Evolutionary conservation across 768 basidiomycete genomes (phyloP).

Genomic region (Crepidotus variabilis): DNA sequence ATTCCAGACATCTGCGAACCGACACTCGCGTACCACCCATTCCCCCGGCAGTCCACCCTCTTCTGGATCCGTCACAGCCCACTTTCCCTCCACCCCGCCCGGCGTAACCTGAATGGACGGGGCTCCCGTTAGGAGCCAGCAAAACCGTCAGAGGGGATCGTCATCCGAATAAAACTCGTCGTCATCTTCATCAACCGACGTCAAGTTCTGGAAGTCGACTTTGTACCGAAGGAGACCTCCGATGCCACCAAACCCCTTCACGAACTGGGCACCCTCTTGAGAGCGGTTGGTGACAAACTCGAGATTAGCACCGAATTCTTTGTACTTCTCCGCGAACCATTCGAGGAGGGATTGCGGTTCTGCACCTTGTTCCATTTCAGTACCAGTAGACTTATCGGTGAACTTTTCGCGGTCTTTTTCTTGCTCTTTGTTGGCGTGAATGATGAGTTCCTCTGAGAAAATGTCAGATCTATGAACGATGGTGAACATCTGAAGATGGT

Average conservation of each 20-base stretch:
- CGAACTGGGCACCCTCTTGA: slow-evolving; percentile 97
- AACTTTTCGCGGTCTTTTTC: slow-evolving; percentile 96
- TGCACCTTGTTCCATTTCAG: slow-evolving; percentile 87
- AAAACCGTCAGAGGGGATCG: slow-evolving; percentile 80
- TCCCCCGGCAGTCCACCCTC: neutral
- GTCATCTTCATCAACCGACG: slow-evolving; percentile 73
- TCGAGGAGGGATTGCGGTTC: slow-evolving; percentile 91
- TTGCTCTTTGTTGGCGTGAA: slow-evolving; percentile 76
- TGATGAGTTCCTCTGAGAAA: slow-evolving; percentile 70
- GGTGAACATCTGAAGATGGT: neutral
- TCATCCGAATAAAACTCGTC: slow-evolving; percentile 84
- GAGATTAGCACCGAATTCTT: slow-evolving; percentile 92
- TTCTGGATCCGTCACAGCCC: slow-evolving; percentile 11
- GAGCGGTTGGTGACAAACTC: slow-evolving; percentile 96
- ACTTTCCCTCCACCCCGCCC: slow-evolving; percentile 55
- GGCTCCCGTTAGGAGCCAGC: slow-evolving; percentile 80
- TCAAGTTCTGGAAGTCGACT: slow-evolving; percentile 88
- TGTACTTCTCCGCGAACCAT: slow-evolving; percentile 99
- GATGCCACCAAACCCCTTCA: slow-evolving; percentile 98
- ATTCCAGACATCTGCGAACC: neutral
- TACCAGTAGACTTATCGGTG: slow-evolving; percentile 87
- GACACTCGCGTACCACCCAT: neutral
- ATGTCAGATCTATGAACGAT: neutral
- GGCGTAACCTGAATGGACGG: slow-evolving; percentile 59
- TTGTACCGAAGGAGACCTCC: slow-evolving; percentile 96